phyloP scores from a whole-genome alignment of 306 rosid species.

The Cicer judaicum region DNA sequence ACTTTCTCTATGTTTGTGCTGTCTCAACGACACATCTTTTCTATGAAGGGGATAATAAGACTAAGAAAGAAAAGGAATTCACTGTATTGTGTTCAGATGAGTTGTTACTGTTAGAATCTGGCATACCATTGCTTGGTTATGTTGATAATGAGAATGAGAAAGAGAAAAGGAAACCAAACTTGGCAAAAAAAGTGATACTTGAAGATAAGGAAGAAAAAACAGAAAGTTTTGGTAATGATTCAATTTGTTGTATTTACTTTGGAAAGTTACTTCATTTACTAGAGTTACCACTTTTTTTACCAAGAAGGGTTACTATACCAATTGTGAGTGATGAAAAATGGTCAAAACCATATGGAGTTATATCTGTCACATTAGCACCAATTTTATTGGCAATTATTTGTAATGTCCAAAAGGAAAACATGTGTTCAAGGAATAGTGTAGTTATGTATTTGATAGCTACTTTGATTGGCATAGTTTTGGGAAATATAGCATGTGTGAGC shows the following conservation, averaged over 20 bases:
- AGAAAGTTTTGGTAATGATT: not conserved
- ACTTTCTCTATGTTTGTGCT: slow-evolving; percentile 43
- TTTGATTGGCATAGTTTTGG: slow-evolving; percentile 40
- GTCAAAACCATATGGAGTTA: slow-evolving; percentile 44
- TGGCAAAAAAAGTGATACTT: slow-evolving; percentile 1
- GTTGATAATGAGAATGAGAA: slow-evolving; percentile 34
- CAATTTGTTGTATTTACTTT: slow-evolving; percentile 2
- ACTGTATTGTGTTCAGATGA: slow-evolving; percentile 25
- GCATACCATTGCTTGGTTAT: slow-evolving; percentile 36
- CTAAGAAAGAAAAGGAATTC: not conserved
- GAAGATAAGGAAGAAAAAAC: not conserved
- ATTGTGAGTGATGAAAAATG: slow-evolving; percentile 37
- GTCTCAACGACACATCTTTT: slow-evolving; percentile 42
- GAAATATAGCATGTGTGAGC: slow-evolving; percentile 45
- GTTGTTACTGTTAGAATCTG: slow-evolving; percentile 24
- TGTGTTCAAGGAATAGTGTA: slow-evolving; percentile 24
- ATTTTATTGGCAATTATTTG: slow-evolving; percentile 39
- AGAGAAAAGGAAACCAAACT: slow-evolving; percentile 7
- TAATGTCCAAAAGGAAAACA: slow-evolving; percentile 38
- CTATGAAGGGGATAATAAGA: slow-evolving; percentile 24
- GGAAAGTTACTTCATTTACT: slow-evolving; percentile 25
- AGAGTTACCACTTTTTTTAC: slow-evolving; percentile 39
- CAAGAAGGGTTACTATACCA: slow-evolving; percentile 41
- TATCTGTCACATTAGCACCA: slow-evolving; percentile 42
- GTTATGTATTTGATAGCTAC: slow-evolving; percentile 39